Evolutionary conservation across 75 land plant genomes (phyloP).

Genomic region (Cryptomeria japonica): DNA sequence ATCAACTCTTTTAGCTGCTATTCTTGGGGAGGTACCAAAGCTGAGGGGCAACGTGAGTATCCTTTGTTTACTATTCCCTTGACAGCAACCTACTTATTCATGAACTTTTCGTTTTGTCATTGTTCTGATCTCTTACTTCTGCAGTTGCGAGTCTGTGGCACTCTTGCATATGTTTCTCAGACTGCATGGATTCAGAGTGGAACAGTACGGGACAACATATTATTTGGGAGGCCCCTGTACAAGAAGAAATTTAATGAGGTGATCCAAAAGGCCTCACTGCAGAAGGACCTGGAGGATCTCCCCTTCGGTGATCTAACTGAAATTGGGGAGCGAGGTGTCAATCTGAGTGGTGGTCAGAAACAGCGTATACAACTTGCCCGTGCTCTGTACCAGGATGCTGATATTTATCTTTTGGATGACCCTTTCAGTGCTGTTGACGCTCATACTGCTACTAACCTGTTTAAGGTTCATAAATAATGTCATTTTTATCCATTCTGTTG

Average conservation of each 20-base stretch:
- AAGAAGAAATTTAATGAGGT: constrained; percentile 17
- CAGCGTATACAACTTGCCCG: constrained; percentile 43
- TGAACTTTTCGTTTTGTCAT: neutral
- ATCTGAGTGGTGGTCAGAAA: constrained; percentile 48
- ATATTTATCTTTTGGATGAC: constrained; percentile 44
- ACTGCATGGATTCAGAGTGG: constrained; percentile 39
- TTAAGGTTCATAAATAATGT: constrained; percentile 14
- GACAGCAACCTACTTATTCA: neutral
- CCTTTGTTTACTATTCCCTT: neutral
- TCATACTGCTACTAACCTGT: constrained; percentile 30
- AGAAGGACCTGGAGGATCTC: constrained; percentile 29
- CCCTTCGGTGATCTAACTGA: constrained; percentile 40
- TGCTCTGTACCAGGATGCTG: constrained; percentile 39
- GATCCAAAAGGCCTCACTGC: constrained; percentile 18
- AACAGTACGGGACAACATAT: constrained; percentile 28
- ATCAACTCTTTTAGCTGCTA: constrained; percentile 72
- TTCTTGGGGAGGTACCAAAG: constrained; percentile 89
- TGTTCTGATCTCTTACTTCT: constrained; percentile 1
- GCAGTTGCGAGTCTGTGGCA: constrained; percentile 36
- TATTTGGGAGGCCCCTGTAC: constrained; percentile 31
- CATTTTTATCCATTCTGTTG: neutral
- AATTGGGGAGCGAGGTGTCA: constrained; percentile 46
- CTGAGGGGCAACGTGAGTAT: constrained; percentile 59
- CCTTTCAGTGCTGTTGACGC: constrained; percentile 58
- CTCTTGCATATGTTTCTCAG: constrained; percentile 36